Base-by-base conservation (phyloP, 345 rosid genomes). In the Turnera subulata region DNA sequence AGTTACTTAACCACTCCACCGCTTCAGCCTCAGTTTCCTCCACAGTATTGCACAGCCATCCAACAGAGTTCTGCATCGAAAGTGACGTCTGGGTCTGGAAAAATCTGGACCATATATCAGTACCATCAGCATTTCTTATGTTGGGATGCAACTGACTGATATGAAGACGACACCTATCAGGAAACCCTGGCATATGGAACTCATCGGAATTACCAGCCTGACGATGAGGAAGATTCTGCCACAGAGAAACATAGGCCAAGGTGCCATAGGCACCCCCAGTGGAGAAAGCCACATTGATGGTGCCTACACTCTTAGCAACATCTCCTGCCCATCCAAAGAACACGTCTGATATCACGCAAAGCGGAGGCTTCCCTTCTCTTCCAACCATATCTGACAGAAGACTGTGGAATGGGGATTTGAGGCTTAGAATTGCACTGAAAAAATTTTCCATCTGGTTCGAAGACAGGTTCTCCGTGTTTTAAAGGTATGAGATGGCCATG, bases 401-500 rank as follows among this genome's bases (percentile, higher is more conserved):
- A 1, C 22, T 2, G 5, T 25, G 62, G 32, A 78, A 26, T 26
- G 83, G 82, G 40, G 52, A 9, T 21, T 64, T 25, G 17, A 67
- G 71, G 25, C 49, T 45, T 19, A 18, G 1, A 0, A 75, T 50
- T 0, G 85, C 65, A 13, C 15, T 0, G 4, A 53, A 39, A 26
- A 83, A 12, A 2, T 22, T 29, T 1, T 26, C 48, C 1, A 78
- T 33, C 22, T 18, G 55, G 21, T 69, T 67, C 16, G 62, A 14
- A 2, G 83, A 32, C 53, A 82, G 46, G 58, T 73, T 68, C 73
- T 80, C 78, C 0, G 76, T 63, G 81, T 33, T 80, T 44, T 80
- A 75, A 77, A 0, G 84, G 88, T n/a, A 73, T 73, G 13, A 82
- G 81, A 77, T 80, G 88, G 47, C 84, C 84, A 14, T 73, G 81